These are phyloP conservation scores for Moniliella sp. DNA, from an alignment of 1,284 basidiomycete genomes.

Conservation along the genomic window DNA sequence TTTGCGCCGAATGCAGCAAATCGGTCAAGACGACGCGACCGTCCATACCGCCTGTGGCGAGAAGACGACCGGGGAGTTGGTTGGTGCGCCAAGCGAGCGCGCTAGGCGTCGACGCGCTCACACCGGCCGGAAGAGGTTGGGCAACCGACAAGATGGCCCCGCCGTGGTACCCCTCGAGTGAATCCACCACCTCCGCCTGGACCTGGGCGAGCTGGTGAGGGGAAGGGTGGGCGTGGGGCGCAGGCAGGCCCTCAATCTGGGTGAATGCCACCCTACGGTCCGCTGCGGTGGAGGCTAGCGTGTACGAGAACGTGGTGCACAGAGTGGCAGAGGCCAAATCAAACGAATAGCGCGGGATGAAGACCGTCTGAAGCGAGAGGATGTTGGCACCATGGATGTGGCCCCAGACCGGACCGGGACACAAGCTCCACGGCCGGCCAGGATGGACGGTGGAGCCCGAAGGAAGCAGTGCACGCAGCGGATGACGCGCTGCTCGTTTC, in stretches of 20 bases:
- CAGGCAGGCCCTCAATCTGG: slow-evolving; percentile 4
- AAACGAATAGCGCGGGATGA: slow-evolving; percentile 7
- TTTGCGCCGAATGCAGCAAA: background rate
- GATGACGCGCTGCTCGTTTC: background rate
- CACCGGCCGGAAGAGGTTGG: slow-evolving; percentile 1
- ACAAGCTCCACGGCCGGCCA: slow-evolving; percentile 7
- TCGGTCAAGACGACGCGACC: slow-evolving; percentile 23
- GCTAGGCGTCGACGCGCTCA: background rate
- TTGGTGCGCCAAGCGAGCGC: background rate
- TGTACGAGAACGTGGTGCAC: too few relatives aligned
- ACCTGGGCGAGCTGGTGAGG: too few relatives aligned
- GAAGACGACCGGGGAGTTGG: background rate
- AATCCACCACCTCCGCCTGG: slow-evolving; percentile 19
- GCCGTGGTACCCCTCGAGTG: slow-evolving; percentile 12
- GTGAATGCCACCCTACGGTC: slow-evolving; percentile 19
- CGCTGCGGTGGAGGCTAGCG: slow-evolving; percentile 6
- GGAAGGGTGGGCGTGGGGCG: too few relatives aligned
- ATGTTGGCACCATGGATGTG: slow-evolving; percentile 21
- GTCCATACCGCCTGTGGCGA: slow-evolving; percentile 14
- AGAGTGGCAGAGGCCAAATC: slow-evolving; percentile 9
- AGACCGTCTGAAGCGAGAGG: slow-evolving; percentile 10
- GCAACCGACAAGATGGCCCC: slow-evolving; percentile 19
- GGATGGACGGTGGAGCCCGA: slow-evolving; percentile 4
- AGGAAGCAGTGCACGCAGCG: slow-evolving; percentile 4
- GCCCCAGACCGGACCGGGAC: slow-evolving; percentile 5